These are phyloP conservation scores for Geotrichum histeridarum DNA, from an alignment of 1,139 yeast species.

Conservation along the genomic window DNA sequence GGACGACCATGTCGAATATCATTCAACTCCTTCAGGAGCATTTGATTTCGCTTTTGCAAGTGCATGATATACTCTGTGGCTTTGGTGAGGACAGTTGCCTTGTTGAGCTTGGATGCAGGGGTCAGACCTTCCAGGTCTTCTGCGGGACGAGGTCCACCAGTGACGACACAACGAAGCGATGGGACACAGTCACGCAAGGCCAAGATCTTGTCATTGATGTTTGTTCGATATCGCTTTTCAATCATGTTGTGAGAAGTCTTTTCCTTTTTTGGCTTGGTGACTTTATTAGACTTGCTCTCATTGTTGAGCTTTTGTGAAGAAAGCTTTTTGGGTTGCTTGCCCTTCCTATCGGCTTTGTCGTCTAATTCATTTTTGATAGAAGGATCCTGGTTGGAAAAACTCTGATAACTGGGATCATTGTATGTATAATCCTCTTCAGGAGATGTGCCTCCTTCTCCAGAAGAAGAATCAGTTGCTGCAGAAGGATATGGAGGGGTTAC, in stretches of 20 bases:
- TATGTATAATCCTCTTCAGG: slow-evolving; percentile 14
- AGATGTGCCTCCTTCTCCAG: slow-evolving; percentile 15
- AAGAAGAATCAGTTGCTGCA: slow-evolving; percentile 12
- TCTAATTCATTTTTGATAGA: slow-evolving; percentile 3
- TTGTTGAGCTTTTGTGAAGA: slow-evolving; percentile 12
- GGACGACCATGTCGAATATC: slow-evolving; percentile 10
- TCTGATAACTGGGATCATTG: slow-evolving; percentile 5
- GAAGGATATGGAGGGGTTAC: slow-evolving; percentile 19
- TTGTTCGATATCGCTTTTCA: slow-evolving; percentile 73
- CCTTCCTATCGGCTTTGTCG: not conserved
- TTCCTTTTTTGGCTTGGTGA: slow-evolving; percentile 42
- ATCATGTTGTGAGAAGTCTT: slow-evolving; percentile 74
- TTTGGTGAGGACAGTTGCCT: slow-evolving; percentile 80
- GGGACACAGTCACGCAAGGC: slow-evolving; percentile 76
- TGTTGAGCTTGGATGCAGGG: slow-evolving; percentile 84
- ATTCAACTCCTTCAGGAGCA: slow-evolving; percentile 50
- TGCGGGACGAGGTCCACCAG: slow-evolving; percentile 36
- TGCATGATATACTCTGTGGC: slow-evolving; percentile 89
- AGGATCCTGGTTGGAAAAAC: slow-evolving; percentile 9
- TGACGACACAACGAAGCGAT: slow-evolving; percentile 40
- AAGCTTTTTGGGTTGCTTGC: not conserved
- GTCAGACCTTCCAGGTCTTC: slow-evolving; percentile 70
- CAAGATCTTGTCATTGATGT: slow-evolving; percentile 66
- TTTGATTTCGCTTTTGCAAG: slow-evolving; percentile 63
- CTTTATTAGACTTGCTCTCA: slow-evolving; percentile 26